These are phyloP conservation scores for Spatholobus suberectus DNA, from an alignment of 306 rosid species.

Conservation along the genomic window DNA sequence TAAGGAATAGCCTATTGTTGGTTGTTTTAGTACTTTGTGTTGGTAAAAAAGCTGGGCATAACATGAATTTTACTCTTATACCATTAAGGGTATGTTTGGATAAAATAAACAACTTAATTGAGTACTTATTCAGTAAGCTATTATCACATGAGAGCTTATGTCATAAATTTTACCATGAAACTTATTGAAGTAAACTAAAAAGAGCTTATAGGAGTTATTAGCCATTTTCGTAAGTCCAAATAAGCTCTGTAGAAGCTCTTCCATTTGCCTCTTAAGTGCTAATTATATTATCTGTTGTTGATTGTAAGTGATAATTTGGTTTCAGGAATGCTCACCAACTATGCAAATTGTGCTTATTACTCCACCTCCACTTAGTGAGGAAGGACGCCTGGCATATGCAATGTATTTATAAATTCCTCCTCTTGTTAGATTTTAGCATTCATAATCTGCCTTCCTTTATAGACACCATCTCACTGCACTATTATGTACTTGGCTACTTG, in stretches of 20 bases:
- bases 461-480: background rate
- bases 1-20: background rate
- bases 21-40: background rate
- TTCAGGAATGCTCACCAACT: slow-evolving; percentile 71
- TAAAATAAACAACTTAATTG: background rate
- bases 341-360: slow-evolving; percentile 77
- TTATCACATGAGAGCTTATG: background rate
- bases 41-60: background rate
- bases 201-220: background rate
- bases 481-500: slow-evolving; percentile 23
- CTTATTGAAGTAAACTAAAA: background rate
- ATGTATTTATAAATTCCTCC: slow-evolving; percentile 49
- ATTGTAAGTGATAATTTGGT: slow-evolving; percentile 43
- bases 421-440: slow-evolving; percentile 24
- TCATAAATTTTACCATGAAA: background rate
- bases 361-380: slow-evolving; percentile 89
- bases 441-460: slow-evolving; percentile 26
- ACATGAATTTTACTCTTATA: background rate
- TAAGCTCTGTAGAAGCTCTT: too few species aligned
- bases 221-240: background rate
- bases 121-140: background rate
- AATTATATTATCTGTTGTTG: slow-evolving; percentile 29
- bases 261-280: background rate
- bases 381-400: slow-evolving; percentile 74
- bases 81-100: background rate